Evolutionary conservation across 2,329 filamentous ascomycete species (phyloP), one percentile per base, ranked within the genome.

Genomic region (Phialophora macrospora): DNA sequence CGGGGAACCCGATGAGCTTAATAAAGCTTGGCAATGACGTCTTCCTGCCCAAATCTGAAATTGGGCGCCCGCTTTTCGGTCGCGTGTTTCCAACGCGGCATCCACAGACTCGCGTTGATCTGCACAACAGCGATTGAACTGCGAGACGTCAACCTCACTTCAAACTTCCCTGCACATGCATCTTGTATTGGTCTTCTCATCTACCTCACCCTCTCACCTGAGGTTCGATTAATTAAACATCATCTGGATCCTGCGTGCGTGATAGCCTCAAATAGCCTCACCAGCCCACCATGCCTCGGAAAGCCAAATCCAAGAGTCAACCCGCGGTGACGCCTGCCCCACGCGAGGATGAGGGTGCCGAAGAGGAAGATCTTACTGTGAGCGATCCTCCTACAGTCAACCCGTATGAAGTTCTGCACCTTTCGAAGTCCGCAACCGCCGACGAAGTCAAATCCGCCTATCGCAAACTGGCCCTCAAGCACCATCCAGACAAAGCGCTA

Each of bases 361-460:
- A n/a, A 38, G 51, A 73, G 26, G 84, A 89, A 56, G 85, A 90
- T 44, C 73, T 83, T 24, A 69, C 81, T 26, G 81, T 85, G 28
- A 83, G 82, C 63, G 84, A 87, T 44, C 88, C 87, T 0, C 90
- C 91, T 0, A 87, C 90, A 51, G 84, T 88, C 73, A 78, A 88
- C 72, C 94, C 95, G 0, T 99, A 99, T 75, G 85, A 88, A 72
- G 86, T 94, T 61, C 87, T 99, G 8, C 85, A 83, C 24, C 77
- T 99, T 48, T 84, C 88, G 44, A 86, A 87, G 67, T 81, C 85
- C 60, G 93, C 93, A 14, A 91, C 90, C 0, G 80, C 87, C 48
- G 88, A 92, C 68, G 87, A 97, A 73, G 86, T 99, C 80, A 97
- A 96, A 77, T 88, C 87, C 20, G 90, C 92, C 12, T 97, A 96